Conservation (phyloP, 1,139 yeast genomes). For the Trichomonascaceae sp. region DNA sequence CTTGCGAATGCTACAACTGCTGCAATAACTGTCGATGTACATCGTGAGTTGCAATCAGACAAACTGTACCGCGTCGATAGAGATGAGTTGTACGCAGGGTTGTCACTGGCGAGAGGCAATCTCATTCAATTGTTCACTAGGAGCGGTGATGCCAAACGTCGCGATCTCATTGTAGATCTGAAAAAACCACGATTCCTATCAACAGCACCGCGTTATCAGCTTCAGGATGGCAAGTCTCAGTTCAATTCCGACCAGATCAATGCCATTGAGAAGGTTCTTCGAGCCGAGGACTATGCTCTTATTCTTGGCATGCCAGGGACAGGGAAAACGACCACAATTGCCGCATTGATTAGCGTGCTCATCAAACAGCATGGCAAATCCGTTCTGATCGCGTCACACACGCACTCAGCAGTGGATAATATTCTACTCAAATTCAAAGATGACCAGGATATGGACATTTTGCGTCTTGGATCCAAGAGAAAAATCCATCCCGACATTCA, state of each 20-base stretch:
- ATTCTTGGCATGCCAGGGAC: conserved; percentile 98
- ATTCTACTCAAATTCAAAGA: conserved; percentile 65
- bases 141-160: conserved; percentile 45
- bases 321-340: conserved; percentile 91
- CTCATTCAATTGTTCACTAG: conserved; percentile 59
- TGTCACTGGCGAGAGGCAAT: conserved; percentile 73
- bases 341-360: conserved; percentile 59
- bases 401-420: conserved; percentile 95
- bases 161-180: conserved; percentile 59
- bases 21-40: conserved; percentile 41
- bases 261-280: conserved; percentile 62
- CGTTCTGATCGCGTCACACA: conserved; percentile 75
- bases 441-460: conserved; percentile 38
- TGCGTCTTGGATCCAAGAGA: conserved; percentile 35
- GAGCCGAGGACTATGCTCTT: conserved; percentile 68
- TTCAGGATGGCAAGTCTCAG: conserved; percentile 9
- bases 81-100: conserved; percentile 70
- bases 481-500: conserved; percentile 60
- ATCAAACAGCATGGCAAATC: conserved; percentile 52
- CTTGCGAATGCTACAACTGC: conserved; percentile 41
- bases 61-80: conserved; percentile 62
- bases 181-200: conserved; percentile 40
- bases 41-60: conserved; percentile 44
- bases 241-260: conserved; percentile 61
- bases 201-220: conserved; percentile 2